A percentile compares a stretch with the other conserved stretches of the same genome.
Conservation (phyloP, 768 basidiomycete genomes). For the Tulasnella sp. region DNA sequence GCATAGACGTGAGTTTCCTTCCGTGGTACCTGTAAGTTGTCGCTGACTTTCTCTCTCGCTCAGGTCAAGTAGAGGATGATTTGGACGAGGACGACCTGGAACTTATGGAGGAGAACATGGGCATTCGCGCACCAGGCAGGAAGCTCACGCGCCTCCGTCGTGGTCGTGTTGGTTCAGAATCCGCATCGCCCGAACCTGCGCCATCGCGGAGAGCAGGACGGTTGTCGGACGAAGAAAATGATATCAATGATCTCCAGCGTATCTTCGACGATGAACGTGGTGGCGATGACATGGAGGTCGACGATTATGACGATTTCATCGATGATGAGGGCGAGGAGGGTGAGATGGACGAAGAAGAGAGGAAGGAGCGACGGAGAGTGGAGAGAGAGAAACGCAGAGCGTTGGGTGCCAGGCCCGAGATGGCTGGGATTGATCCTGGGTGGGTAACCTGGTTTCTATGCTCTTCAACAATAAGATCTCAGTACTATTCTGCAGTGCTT, state of each 20-base stretch:
- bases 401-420: slow-evolving; percentile 52
- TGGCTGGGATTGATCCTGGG: slow-evolving; percentile 74
- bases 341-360: slow-evolving; percentile 59
- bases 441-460: slow-evolving; percentile 32
- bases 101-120: slow-evolving; percentile 71
- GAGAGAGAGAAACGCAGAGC: slow-evolving; percentile 55
- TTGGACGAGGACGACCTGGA: slow-evolving; percentile 86
- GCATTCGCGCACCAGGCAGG: slow-evolving; percentile 41
- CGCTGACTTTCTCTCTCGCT: no score
- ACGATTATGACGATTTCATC: slow-evolving; percentile 63
- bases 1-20: slow-evolving; percentile 29
- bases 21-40: no score
- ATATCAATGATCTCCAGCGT: slow-evolving; percentile 44
- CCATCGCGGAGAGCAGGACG: slow-evolving; percentile 42
- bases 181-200: slow-evolving; percentile 40
- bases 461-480: slow-evolving; percentile 1
- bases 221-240: slow-evolving; percentile 71
- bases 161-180: slow-evolving; percentile 51
- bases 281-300: slow-evolving; percentile 27
- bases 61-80: slow-evolving; percentile 23
- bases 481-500: slow-evolving; percentile 44
- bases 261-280: slow-evolving; percentile 64
- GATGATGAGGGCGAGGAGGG: slow-evolving; percentile 40
- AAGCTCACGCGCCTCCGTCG: slow-evolving; percentile 65
- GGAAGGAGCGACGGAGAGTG: slow-evolving; percentile 52